phyloP scores from a whole-genome alignment of 2,329 filamentous ascomycete genomes.

The Microdochium bolleyi region DNA sequence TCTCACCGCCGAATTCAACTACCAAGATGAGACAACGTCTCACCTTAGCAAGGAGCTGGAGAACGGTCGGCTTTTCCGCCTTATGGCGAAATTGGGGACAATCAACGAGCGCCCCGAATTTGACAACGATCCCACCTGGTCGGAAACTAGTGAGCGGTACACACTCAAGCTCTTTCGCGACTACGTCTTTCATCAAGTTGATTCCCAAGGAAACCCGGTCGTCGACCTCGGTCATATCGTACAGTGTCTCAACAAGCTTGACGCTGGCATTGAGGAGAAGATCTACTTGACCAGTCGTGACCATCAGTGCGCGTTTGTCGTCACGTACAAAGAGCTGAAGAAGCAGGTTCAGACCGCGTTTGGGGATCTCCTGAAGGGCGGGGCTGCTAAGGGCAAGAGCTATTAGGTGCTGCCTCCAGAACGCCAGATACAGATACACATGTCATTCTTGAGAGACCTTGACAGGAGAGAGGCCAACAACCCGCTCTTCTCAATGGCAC shows the following conservation, averaged over 20 bases:
- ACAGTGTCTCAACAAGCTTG: slow-evolving; percentile 81
- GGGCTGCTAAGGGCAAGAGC: neutral
- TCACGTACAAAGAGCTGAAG: slow-evolving; percentile 85
- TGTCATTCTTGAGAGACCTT: neutral
- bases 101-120: slow-evolving; percentile 88
- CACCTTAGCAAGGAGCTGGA: slow-evolving; percentile 77
- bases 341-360: slow-evolving; percentile 52
- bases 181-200: slow-evolving; percentile 95
- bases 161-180: slow-evolving; percentile 92
- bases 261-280: slow-evolving; percentile 81
- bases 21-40: slow-evolving; percentile 65
- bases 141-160: slow-evolving; percentile 87
- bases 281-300: slow-evolving; percentile 82
- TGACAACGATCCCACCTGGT: slow-evolving; percentile 71
- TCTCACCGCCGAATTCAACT: slow-evolving; percentile 73
- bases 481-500: too few species aligned
- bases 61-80: slow-evolving; percentile 75
- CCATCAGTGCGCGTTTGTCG: slow-evolving; percentile 79
- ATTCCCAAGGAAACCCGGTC: slow-evolving; percentile 73
- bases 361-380: slow-evolving; percentile 45
- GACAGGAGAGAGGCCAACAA: neutral
- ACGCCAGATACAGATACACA: neutral
- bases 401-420: neutral
- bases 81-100: slow-evolving; percentile 73
- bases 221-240: slow-evolving; percentile 85